Base-by-base conservation (phyloP, 2,329 filamentous ascomycete species). In the Colletotrichum gigasporum region DNA sequence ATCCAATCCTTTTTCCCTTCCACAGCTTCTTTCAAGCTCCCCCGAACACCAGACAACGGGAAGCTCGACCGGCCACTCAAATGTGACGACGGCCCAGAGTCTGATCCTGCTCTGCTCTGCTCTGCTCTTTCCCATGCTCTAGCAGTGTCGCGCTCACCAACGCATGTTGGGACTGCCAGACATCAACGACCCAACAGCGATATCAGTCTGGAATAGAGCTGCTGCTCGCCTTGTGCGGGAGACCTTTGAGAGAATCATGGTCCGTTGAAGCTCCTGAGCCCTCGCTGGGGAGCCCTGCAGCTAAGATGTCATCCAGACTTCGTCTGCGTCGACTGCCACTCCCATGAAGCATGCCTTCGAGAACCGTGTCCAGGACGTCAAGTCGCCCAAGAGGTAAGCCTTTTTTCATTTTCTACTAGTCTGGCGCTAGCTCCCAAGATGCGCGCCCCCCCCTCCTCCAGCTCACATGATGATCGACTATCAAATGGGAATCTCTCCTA, bases 401-500 rank as follows among this genome's bases (percentile, higher is more conserved):
- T 34, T 28, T 59, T 55, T 42, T 48, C 48, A 63, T 39, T 30
- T 59, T 54, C 12, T 45, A 58, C 42, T 62, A 65, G 62, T 24
- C 48, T 24, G 22, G 34, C 56, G 56, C 45, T 55, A 64, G 45
- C n/a, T 47, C 39, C 34, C 24, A 26, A n/a, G 20, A 30, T 20
- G 51, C 58, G 42, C 56, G 56, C 52, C 30, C 57, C 47, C 24
- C 9, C 22, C 50, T 58, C 14, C 28, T 58, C 67, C 72, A 69
- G 72, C 73, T 65, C 57, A 82, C 72, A 83, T 88, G 84, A 97
- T 97, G 94, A 96, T 92, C 83, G 85, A 81, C 82, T 90, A 90
- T 92, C 90, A 68, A 96, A 97, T 99, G 96, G 96, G 96, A 99
- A 99, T 99, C 96, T 99, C 96, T 99, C 96, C 91, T 93, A 98